Conservation (phyloP, 768 basidiomycete species). For the Leccinum truebloodii region DNA sequence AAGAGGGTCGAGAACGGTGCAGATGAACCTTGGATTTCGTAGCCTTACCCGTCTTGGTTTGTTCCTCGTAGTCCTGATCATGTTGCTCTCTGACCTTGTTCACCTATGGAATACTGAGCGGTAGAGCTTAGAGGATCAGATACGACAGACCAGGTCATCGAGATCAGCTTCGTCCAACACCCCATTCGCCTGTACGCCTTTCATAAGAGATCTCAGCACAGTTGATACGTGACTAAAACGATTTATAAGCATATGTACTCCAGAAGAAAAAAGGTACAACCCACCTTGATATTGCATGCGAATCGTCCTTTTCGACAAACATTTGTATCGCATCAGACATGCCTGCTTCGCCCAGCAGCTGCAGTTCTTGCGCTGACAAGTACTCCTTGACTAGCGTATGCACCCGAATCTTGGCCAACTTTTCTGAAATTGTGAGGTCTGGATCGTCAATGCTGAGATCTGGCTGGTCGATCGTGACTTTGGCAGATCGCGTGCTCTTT, state of each 20-base stretch:
- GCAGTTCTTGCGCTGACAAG: conserved; percentile 87
- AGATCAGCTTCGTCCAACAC: conserved; percentile 73
- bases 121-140: background rate
- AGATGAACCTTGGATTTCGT: conserved; percentile 46
- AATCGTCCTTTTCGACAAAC: conserved; percentile 98
- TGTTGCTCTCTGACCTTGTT: conserved; percentile 69
- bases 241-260: background rate
- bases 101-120: conserved; percentile 43
- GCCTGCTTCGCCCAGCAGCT: conserved; percentile 84
- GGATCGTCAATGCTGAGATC: conserved; percentile 82
- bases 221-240: conserved; percentile 62
- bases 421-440: conserved; percentile 64
- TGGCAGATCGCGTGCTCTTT: conserved; percentile 44
- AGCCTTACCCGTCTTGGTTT: conserved; percentile 38
- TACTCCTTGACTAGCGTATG: conserved; percentile 91
- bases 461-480: conserved; percentile 73
- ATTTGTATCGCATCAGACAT: conserved; percentile 94
- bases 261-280: conserved; percentile 31
- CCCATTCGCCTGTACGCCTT: conserved; percentile 63
- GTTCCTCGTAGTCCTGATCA: conserved; percentile 61
- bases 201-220: conserved; percentile 62
- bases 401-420: conserved; percentile 79
- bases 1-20: background rate
- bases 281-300: conserved; percentile 85
- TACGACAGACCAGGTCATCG: conserved; percentile 62